Conservation (phyloP, 2,329 filamentous ascomycete species). For the Fusarium phyllophilum region DNA sequence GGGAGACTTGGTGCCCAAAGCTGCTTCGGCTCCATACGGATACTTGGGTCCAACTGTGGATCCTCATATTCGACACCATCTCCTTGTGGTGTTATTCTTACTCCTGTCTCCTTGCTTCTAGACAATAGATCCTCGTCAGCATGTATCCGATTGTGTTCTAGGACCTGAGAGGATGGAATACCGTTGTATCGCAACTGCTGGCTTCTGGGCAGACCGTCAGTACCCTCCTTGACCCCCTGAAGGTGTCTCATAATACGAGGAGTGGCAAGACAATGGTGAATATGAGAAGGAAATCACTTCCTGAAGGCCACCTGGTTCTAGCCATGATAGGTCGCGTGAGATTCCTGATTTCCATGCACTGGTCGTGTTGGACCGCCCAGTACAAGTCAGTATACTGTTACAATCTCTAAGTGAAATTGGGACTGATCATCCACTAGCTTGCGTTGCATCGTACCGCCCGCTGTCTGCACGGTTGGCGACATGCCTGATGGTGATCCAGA, state of each 20-base stretch:
- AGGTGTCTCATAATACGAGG: background rate
- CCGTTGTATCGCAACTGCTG: background rate
- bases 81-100: background rate
- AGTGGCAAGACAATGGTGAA: background rate
- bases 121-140: background rate
- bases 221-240: rapidly evolving
- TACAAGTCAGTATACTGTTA: background rate
- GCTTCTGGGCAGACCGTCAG: background rate
- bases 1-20: too few relatives aligned
- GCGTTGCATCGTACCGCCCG: background rate
- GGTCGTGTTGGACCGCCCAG: background rate
- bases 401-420: background rate
- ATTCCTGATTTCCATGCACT: background rate
- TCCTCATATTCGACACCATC: too few relatives aligned
- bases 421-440: background rate
- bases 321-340: background rate
- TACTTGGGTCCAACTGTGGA: too few relatives aligned
- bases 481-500: background rate
- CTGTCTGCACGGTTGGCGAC: background rate
- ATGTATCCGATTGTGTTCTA: background rate
- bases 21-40: too few relatives aligned
- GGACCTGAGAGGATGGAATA: background rate
- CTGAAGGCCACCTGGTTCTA: background rate
- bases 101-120: background rate
- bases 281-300: background rate